Conservation (phyloP, 2,329 filamentous ascomycete genomes). For the Pezicula carpinea region DNA sequence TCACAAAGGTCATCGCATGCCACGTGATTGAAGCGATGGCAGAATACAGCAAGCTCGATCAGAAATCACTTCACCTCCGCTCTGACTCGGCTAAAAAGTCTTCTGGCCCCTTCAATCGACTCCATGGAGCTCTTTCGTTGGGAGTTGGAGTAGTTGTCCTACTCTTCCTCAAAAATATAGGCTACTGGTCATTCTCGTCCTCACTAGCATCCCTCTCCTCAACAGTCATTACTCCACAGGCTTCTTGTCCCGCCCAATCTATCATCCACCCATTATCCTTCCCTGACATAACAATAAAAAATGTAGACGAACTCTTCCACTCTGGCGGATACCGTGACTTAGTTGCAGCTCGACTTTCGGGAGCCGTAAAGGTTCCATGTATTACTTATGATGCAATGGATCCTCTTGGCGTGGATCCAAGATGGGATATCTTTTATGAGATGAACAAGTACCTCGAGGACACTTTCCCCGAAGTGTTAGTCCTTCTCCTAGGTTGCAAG, state of each 20-base stretch:
- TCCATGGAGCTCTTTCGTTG: no score
- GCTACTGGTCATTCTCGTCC: no score
- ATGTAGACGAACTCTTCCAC: not conserved
- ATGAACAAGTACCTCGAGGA: slow-evolving; percentile 42
- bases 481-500: slow-evolving; percentile 1
- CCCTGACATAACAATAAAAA: not conserved
- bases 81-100: no score
- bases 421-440: slow-evolving; percentile 49
- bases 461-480: slow-evolving; percentile 45
- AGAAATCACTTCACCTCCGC: no score
- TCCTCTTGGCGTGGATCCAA: slow-evolving; percentile 43
- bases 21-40: no score
- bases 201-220: no score
- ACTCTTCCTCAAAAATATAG: no score
- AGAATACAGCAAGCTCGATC: no score
- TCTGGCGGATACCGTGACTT: not conserved
- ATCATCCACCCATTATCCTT: not conserved
- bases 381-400: slow-evolving; percentile 53
- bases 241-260: not conserved
- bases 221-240: no score
- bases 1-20: no score
- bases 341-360: slow-evolving; percentile 13
- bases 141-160: no score
- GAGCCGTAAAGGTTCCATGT: slow-evolving; percentile 48
- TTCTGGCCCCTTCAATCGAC: no score